phyloP scores from a whole-genome alignment of 2,329 filamentous ascomycete species.

The Magnaporthiopsis poae region DNA sequence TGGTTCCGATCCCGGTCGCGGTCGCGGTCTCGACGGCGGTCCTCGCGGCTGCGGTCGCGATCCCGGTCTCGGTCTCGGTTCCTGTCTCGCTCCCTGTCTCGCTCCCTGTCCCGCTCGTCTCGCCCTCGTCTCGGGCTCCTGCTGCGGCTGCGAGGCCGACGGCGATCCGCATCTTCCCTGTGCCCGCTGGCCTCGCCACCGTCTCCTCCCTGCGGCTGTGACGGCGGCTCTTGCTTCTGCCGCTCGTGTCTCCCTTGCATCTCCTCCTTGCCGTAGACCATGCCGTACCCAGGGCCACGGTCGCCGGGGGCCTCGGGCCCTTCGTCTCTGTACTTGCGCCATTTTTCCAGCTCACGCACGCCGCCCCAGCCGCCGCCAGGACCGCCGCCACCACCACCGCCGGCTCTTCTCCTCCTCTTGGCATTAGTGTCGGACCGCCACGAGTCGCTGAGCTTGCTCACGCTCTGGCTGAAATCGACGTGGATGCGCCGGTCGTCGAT shows the following conservation, averaged over 20 bases:
- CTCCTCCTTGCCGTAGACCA: conserved; percentile 72
- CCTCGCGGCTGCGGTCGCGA: conserved; percentile 17
- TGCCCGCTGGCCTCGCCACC: conserved; percentile 13
- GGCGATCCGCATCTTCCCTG: conserved; percentile 21
- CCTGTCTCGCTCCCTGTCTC: conserved; percentile 23
- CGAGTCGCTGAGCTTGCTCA: conserved; percentile 73
- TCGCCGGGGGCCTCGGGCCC: conserved; percentile 29
- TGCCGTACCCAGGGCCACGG: conserved; percentile 47
- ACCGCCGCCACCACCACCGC: conserved; percentile 25
- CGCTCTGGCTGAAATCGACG: conserved; percentile 96
- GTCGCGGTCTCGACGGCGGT: conserved; percentile 18
- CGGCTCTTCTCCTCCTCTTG: conserved; percentile 51
- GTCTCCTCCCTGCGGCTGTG: conserved; percentile 15
- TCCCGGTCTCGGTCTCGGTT: conserved; percentile 23
- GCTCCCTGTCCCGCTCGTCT: conserved; percentile 17
- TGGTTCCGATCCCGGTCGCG: conserved; percentile 21
- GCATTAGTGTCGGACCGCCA: conserved; percentile 81
- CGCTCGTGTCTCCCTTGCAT: conserved; percentile 42
- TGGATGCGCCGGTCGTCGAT: conserved; percentile 97
- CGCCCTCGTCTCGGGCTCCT: conserved; percentile 19
- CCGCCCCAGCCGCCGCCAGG: conserved; percentile 71
- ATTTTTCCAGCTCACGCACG: conserved; percentile 77
- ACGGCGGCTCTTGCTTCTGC: conserved; percentile 20
- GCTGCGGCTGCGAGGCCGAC: conserved; percentile 29
- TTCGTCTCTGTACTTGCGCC: conserved; percentile 74